Evolutionary conservation across 352 stramenopile genomes (phyloP), one percentile per base, ranked within the genome.

Genomic region (Elongisporangium senticosum): DNA sequence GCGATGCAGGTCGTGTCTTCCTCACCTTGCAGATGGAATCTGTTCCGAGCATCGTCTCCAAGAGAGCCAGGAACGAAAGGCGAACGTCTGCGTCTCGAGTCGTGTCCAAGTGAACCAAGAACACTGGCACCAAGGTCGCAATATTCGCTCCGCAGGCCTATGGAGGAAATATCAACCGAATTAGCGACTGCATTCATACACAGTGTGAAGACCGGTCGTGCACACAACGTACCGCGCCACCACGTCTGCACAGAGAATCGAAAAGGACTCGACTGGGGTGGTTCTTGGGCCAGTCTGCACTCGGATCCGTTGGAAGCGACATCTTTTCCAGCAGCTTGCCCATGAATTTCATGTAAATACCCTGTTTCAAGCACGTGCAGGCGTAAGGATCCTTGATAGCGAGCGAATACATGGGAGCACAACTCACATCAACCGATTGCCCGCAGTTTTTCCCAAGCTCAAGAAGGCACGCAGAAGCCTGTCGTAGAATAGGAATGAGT

Each of bases 1-100:
- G 39, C 17, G 26, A 19, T 55, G 21, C 43, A 11, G 10, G 2
- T 37, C 8, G 21, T 19, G 13, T 47, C 43, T 14, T 24, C 26
- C 55, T n/a, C 58, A 91, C 83, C 69, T 82, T 69, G 55, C 55
- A 72, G 19, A 89, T 79, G 10, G 63, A 51, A 49, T 86, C 71
- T 19, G 62, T 75, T 14, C 78, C 71, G 14, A 95, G 74, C 78
- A 95, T 87, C 4, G 86, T 90, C 64, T 95, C 82, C 13, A 95
- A 61, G 26, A 95, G 72, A n/a, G 84, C 83, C 52, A 95, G 75
- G 59, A 93, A 95, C 26, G 81, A 73, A 17, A 95, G 68, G 4
- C 85, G 81, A 43, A 95, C 76, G 59, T 93, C 83, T 6, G 83
- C 75, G 43, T 91, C 85, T 28, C 79, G 75, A n/a, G 62, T 55